Base-by-base conservation (phyloP, 2,329 filamentous ascomycete species). In the Amylocarpus encephaloides region DNA sequence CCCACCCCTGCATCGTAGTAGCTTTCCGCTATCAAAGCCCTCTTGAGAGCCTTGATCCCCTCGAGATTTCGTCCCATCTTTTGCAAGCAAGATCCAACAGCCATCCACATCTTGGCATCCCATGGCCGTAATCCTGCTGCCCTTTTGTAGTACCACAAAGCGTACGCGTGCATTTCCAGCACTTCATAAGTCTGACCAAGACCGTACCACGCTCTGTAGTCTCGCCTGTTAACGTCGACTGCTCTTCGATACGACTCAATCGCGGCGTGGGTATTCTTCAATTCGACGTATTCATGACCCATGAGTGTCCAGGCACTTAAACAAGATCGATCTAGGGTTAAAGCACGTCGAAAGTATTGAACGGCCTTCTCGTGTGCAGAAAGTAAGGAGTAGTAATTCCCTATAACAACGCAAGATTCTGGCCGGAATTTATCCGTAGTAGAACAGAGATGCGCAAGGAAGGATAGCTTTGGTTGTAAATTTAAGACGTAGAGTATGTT, bases 51-150 rank as follows among this genome's bases (percentile, higher is more conserved):
- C 63, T 95, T 93, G 68, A 98, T 96, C 29, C 89, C 92, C 60
- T 96, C 91, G n/a, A 83, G 78, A 45, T 88, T 76, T 48, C 91
- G 83, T 46, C 84, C 85, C 77, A 96, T 94, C 66, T 91, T 92
- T 54, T 92, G 86, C 56, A 95, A 83, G 66, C 92, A 96, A 32
- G 87, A 87, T 9, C 88, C 93, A 5, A 98, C 90, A 0, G 93
- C 93, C 73, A 93, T 86, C 93, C 93, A 98, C 88, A 98, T 95
- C 69, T 97, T 97, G 0, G 91, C 88, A 61, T 98, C 93, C 76
- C 92, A 96, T 0, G 92, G 90, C n/a, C 91, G 82, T 1, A 98
- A 74, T 0, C 90, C 88, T 0, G 92, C 92, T 0, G 93, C 93
- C 50, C 93, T 89, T 65, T 97, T 94, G 72, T 95, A 96, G 70